These are phyloP conservation scores for Alternaria sp. DNA, from an alignment of 2,329 filamentous ascomycete genomes.

Conservation along the genomic window DNA sequence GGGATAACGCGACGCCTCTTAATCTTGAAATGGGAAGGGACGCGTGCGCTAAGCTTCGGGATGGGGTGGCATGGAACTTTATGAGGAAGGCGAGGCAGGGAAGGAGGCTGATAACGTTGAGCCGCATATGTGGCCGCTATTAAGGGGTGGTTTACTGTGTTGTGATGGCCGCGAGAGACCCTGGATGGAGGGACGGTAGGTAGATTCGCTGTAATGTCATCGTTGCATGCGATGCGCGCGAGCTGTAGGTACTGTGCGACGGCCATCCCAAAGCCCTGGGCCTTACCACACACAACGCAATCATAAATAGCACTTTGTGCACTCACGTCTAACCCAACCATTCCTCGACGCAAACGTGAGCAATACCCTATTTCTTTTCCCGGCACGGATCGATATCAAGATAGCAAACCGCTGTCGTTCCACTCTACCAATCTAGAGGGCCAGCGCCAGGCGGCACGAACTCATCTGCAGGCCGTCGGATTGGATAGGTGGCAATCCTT, in stretches of 20 bases:
- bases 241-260: neutral
- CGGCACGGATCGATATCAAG: neutral
- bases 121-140: conserved; percentile 26
- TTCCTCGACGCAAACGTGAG: conserved; percentile 1
- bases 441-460: neutral
- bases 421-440: conserved; percentile 1
- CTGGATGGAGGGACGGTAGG: neutral
- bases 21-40: conserved; percentile 13
- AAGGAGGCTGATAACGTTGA: conserved; percentile 25
- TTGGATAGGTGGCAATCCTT: conserved; percentile 5
- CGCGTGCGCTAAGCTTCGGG: conserved; percentile 1
- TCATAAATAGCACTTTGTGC: conserved; percentile 6
- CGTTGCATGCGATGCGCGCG: neutral
- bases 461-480: neutral
- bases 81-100: conserved; percentile 7
- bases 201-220: neutral
- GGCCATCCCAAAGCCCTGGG: neutral
- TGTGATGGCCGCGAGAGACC: neutral
- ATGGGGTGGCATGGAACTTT: neutral
- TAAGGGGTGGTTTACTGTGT: neutral
- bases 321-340: neutral
- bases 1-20: conserved; percentile 23
- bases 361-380: neutral
- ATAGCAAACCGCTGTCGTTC: conserved; percentile 2
- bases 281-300: neutral